A percentile compares a stretch with the other conserved stretches of the same genome.
Evolutionary conservation across 2,329 filamentous ascomycete species (phyloP).

Genomic region (Colletotrichum theobromicola): DNA sequence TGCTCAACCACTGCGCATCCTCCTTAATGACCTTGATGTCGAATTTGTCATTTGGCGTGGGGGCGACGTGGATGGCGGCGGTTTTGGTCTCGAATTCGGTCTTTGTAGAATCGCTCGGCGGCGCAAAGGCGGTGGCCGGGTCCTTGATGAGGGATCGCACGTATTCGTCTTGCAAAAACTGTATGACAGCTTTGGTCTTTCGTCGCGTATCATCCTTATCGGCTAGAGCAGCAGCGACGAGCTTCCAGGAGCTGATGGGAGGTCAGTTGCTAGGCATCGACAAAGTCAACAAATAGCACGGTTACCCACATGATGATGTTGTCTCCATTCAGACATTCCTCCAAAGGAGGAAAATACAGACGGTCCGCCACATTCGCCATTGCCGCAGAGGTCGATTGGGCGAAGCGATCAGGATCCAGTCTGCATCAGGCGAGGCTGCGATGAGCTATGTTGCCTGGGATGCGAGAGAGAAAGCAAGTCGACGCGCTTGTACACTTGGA

Average conservation of each 20-base stretch:
- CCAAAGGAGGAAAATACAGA: conserved; percentile 83
- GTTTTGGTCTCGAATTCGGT: conserved; percentile 82
- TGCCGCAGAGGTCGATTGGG: conserved; percentile 45
- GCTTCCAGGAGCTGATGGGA: conserved; percentile 63
- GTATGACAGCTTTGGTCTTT: conserved; percentile 59
- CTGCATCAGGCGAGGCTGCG: conserved; percentile 23
- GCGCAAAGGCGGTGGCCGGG: conserved; percentile 71
- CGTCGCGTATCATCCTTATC: conserved; percentile 63
- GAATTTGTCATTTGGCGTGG: conserved; percentile 68
- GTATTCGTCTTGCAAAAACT: conserved; percentile 74
- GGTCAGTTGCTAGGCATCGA: conserved; percentile 3
- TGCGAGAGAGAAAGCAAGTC: conserved; percentile 28
- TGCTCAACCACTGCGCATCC: conserved; percentile 86
- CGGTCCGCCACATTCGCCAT: conserved; percentile 76
- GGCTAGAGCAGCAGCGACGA: conserved; percentile 59
- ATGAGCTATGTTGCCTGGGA: conserved; percentile 26
- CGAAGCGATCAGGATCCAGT: conserved; percentile 15
- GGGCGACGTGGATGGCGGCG: conserved; percentile 82
- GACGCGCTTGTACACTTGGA: conserved; percentile 19
- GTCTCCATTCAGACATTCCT: conserved; percentile 83
- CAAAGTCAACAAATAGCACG: background rate
- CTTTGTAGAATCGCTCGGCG: conserved; percentile 67
- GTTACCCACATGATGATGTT: conserved; percentile 76
- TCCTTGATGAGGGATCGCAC: conserved; percentile 72
- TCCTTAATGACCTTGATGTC: conserved; percentile 82